Evolutionary conservation across 2,329 filamentous ascomycete species (phyloP), one percentile per base, ranked within the genome.

Genomic region (Aureobasidium uvarum): DNA sequence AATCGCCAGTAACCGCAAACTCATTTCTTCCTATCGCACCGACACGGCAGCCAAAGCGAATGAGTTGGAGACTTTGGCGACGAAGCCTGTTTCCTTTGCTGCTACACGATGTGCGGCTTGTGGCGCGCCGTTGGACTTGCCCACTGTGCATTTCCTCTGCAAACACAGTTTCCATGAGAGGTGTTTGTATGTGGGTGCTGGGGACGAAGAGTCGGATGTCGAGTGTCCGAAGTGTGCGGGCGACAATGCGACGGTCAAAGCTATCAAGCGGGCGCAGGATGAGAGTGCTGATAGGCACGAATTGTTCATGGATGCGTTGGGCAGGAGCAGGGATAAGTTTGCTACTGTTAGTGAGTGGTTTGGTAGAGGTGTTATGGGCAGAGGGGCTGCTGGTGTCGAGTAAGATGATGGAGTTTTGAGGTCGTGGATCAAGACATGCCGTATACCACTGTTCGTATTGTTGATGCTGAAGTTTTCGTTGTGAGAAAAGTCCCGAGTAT

Each of bases 111-210:
- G 95, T 75, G 88, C 89, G 33, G 88, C 90, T 60, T 99, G 95
- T 75, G 87, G 86, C 18, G 85, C 87, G 43, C 83, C 86, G 31
- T 83, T 98, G 20, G 93, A 97, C 69, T 81, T 98, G 14, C 95
- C 95, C 0, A 91, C 89, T 0, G 93, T 99, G 55, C 95, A 99
- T 75, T 99, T 99, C 76, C 78, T 99, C 68, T 99, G 95, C 81
- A 96, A 96, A 76, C 95, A 99, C 76, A 93, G 89, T 67, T 99
- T 97, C 81, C 95, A 99, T 75, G 91, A 96, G 78, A 84, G 91
- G 52, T 99, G 94, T 76, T 80, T 99, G 48, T 90, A 91, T 73
- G 81, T 82, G 5, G 70, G 72, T 10, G 76, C 74, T 5, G 76
- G 74, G 3, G 78, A 79, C 3, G 82, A 84, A 25, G 87, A 88